These are phyloP conservation scores for Metschnikowia lachancei DNA, from an alignment of 805 yeast species.

Conservation along the genomic window DNA sequence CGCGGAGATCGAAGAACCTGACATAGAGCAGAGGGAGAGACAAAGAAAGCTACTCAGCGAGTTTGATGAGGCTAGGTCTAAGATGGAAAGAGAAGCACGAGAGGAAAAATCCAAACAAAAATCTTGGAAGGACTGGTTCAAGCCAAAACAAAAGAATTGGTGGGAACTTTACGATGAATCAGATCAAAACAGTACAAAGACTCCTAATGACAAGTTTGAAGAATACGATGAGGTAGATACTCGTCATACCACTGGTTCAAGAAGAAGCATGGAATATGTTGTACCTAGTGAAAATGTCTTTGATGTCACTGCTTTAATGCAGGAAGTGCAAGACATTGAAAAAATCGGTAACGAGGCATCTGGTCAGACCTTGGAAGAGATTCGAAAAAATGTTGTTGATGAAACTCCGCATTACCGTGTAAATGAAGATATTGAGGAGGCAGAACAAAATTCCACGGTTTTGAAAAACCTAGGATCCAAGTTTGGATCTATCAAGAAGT, in stretches of 20 bases:
- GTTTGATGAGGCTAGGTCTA: conserved; percentile 78
- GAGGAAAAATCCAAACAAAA: conserved; percentile 32
- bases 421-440: conserved; percentile 16
- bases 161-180: conserved; percentile 51
- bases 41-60: conserved; percentile 80
- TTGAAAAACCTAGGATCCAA: conserved; percentile 8
- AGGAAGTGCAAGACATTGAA: conserved; percentile 47
- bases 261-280: conserved; percentile 6
- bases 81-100: conserved; percentile 47
- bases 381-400: conserved; percentile 10
- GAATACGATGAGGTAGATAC: conserved; percentile 17
- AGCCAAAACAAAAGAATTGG: conserved; percentile 52
- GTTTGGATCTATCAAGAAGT: conserved; percentile 2
- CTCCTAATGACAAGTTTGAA: conserved; percentile 10
- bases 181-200: conserved; percentile 12
- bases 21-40: conserved; percentile 79
- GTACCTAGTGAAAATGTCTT: conserved; percentile 30
- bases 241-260: conserved; percentile 14
- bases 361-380: conserved; percentile 7
- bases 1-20: conserved; percentile 94
- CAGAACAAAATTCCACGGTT: conserved; percentile 7
- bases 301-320: conserved; percentile 43
- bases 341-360: conserved; percentile 26
- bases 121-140: conserved; percentile 50
- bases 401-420: conserved; percentile 1